These are phyloP conservation scores for Boletus holoroseus DNA, from an alignment of 1,284 basidiomycete genomes.

Conservation along the genomic window DNA sequence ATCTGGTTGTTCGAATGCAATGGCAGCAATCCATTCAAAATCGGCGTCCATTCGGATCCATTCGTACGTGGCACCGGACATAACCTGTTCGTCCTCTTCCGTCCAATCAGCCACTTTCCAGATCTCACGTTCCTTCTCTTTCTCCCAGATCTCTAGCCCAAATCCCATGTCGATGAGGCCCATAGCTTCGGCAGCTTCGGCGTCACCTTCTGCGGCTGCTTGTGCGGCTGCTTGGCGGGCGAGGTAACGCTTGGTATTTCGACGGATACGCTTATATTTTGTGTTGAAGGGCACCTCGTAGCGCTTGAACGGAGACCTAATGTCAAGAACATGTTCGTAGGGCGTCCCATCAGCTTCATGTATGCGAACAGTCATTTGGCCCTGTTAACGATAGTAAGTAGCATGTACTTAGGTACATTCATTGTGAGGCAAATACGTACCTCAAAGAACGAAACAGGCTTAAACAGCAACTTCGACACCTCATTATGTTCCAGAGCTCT, in stretches of 20 bases:
- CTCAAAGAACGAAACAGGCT: slow-evolving; percentile 86
- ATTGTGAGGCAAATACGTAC: slow-evolving; percentile 35
- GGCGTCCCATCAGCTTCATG: slow-evolving; percentile 99
- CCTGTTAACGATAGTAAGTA: slow-evolving; percentile 40
- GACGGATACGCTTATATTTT: slow-evolving; percentile 96
- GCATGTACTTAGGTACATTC: background rate
- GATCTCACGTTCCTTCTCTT: slow-evolving; percentile 83
- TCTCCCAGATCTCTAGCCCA: slow-evolving; percentile 95
- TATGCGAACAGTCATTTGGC: slow-evolving; percentile 97
- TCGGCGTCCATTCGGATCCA: slow-evolving; percentile 99
- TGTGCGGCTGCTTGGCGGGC: slow-evolving; percentile 91
- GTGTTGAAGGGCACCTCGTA: slow-evolving; percentile 99
- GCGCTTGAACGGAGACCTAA: slow-evolving; percentile 80
- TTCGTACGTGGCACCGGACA: slow-evolving; percentile 95
- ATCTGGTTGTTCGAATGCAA: slow-evolving; percentile 93
- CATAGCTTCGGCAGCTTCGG: slow-evolving; percentile 88
- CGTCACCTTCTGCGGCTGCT: slow-evolving; percentile 85
- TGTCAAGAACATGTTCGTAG: slow-evolving; percentile 96
- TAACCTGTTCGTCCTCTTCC: slow-evolving; percentile 89
- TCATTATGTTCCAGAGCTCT: slow-evolving; percentile 64
- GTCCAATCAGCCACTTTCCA: slow-evolving; percentile 99
- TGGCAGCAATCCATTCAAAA: slow-evolving; percentile 94
- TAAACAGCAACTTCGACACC: slow-evolving; percentile 61
- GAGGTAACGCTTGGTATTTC: slow-evolving; percentile 92
- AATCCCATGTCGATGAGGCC: slow-evolving; percentile 95